Conservation (phyloP, 208 protist genomes). For the Trypanosoma platydactyli region DNA sequence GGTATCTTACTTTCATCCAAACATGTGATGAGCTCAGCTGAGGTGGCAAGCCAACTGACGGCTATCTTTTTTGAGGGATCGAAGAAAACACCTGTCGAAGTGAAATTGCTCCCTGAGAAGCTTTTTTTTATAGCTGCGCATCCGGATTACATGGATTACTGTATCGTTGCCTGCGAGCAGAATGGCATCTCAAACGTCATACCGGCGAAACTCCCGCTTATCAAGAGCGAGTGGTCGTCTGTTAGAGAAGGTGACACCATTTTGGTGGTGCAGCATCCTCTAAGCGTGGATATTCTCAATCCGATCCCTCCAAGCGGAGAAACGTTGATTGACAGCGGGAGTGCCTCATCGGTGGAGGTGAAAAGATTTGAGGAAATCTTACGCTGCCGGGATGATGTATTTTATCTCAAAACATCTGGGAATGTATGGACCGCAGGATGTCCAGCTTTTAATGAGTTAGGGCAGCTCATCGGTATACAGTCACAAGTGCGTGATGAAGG, state of each 20-base stretch:
- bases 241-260: constrained; percentile 82
- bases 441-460: constrained; percentile 86
- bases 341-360: constrained; percentile 39
- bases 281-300: constrained; percentile 25
- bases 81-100: constrained; percentile 78
- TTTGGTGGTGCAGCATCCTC: constrained; percentile 87
- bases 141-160: constrained; percentile 91
- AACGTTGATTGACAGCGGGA: constrained; percentile 7
- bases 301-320: not conserved
- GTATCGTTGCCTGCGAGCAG: constrained; percentile 82
- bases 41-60: constrained; percentile 40
- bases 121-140: constrained; percentile 78
- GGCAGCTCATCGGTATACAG: constrained; percentile 83
- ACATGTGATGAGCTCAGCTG: constrained; percentile 31
- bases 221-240: constrained; percentile 63
- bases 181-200: constrained; percentile 66
- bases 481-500: constrained; percentile 64
- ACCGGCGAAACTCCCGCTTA: constrained; percentile 73
- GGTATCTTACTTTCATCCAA: constrained; percentile 74
- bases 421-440: constrained; percentile 70
- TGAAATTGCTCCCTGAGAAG: constrained; percentile 60
- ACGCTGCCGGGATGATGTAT: constrained; percentile 63
- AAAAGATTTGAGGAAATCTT: constrained; percentile 91
- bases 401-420: constrained; percentile 76
- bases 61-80: constrained; percentile 90